Evolutionary conservation across 1,139 yeast species (phyloP), one percentile per base, ranked within the genome.

Genomic region (Lodderomyces elongisporus): DNA sequence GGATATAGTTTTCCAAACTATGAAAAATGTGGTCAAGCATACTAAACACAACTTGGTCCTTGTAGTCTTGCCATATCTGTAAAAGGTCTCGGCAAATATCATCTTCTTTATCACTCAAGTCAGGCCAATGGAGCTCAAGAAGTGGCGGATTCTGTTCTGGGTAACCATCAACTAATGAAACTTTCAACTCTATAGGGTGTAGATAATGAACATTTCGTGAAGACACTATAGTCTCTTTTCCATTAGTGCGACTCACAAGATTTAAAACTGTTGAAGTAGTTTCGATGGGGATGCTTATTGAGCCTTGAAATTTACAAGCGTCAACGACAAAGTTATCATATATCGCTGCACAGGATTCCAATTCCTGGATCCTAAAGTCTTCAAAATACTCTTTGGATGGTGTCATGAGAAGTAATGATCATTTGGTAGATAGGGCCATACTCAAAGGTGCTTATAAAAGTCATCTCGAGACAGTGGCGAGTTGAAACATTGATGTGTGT

Each of bases 311-410:
- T 1, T 34, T n/a, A 0, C 25, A 31, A 1, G 32, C 33, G 28
- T 53, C 48, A 4, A 65, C 38, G 3, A 39, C 36, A 8, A 45
- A 48, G 41, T 75, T 75, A 1, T 79, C 79, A 44, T 62, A 79
- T 30, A 77, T 77, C 3, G 71, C 68, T 34, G 44, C 44, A 23
- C 77, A 46, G 2, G 76, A 64, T 32, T 63, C 67, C 17, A 78
- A 48, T 43, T 77, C 82, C 38, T 70, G 69, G 10, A 36, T 32
- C 24, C 49, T 36, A 31, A 38, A 22, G 40, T 58, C 58, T 3
- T 54, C 57, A 1, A 59, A 47, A 35, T 49, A 52, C 20, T 28
- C 30, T 12, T n/a, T n/a, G n/a, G n/a, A n/a, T n/a, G n/a, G n/a
- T n/a, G n/a, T n/a, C n/a, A n/a, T n/a, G n/a, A n/a, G n/a, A n/a